Percentiles rank a stretch among this genome's conserved stretches.
Evolutionary conservation across 192 early-diverging fungal genomes (phyloP).

Genomic region (Backusella westeae): DNA sequence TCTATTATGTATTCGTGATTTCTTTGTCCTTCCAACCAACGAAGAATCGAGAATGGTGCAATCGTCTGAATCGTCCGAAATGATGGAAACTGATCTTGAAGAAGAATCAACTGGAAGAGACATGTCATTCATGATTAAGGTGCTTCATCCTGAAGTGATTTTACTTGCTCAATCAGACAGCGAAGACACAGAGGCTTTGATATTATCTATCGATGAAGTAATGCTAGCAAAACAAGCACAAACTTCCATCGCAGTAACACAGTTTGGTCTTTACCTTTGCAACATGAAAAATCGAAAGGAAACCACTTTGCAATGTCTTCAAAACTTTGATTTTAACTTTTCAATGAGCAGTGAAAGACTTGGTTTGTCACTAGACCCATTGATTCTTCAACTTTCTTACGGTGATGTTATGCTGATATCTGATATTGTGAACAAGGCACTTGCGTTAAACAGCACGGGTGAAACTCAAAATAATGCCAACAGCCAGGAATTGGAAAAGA

Average conservation of each 20-base stretch:
- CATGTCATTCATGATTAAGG: slow-evolving; percentile 72
- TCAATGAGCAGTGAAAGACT: slow-evolving; percentile 56
- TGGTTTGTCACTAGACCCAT: slow-evolving; percentile 57
- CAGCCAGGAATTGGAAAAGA: not conserved
- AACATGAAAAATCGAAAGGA: slow-evolving; percentile 79
- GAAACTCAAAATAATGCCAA: not conserved
- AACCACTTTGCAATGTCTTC: slow-evolving; percentile 81
- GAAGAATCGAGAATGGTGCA: slow-evolving; percentile 15
- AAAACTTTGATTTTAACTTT: slow-evolving; percentile 82
- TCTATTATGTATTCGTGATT: slow-evolving; percentile 62
- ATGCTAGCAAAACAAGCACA: slow-evolving; percentile 76
- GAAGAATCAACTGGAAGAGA: slow-evolving; percentile 17
- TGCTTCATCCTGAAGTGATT: slow-evolving; percentile 84
- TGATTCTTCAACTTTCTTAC: slow-evolving; percentile 72
- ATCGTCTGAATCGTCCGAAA: not conserved
- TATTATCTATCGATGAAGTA: slow-evolving; percentile 78
- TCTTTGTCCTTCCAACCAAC: slow-evolving; percentile 55
- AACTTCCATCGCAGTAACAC: slow-evolving; percentile 70
- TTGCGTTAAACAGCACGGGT: slow-evolving; percentile 37
- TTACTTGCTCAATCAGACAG: slow-evolving; percentile 74
- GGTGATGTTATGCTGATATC: slow-evolving; percentile 66
- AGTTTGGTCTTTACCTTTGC: slow-evolving; percentile 89
- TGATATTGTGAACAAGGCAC: slow-evolving; percentile 58
- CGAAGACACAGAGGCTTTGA: slow-evolving; percentile 78
- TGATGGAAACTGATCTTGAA: not conserved